Base-by-base conservation (phyloP, 345 rosid species). In the Citrus inodora region DNA sequence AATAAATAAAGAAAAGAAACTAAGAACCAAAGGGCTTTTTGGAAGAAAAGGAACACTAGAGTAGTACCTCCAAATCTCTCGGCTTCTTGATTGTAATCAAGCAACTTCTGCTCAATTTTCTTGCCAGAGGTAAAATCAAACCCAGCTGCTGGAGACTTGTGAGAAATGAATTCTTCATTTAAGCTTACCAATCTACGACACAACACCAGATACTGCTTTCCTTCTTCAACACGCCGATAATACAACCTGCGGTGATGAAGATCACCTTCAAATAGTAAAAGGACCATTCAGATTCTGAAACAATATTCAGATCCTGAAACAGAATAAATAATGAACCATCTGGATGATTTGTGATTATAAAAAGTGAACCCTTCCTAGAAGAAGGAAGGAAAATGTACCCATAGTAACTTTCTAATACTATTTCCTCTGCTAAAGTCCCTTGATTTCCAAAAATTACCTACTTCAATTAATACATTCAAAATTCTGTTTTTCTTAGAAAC, bases 41-140 rank as follows among this genome's bases (percentile, higher is more conserved):
- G 35, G n/a, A 24, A 51, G 28, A 67, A 78, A 76, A 76, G 16
- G 73, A 32, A 79, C 55, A n/a, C 46, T 19, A 24, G 51, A 46
- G 51, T 24, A 75, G n/a, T 78, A 95, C 99, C 99, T 88, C 98
- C 97, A 85, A 96, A 94, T 87, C 97, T 92, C 84, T 90, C 88
- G n/a, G 99, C 97, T 85, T 96, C 99, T 56, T 83, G 89, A 85
- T 94, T 96, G 82, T 94, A 92, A 86, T 96, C 99, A 84, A 96
- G 80, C 79, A 96, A 86, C 89, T 94, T 94, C 86, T 90, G 99
- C 84, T 94, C 99, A 88, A 94, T 96, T 83, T 83, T 92, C 87
- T 83, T 90, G 70, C 99, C 99, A 56, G 97, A 89, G 4, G 86
- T 82, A 77, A 88, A 96, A 88, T 96, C 98, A 83, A 96, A 96